These are phyloP conservation scores for Salix purpurea DNA, from an alignment of 345 rosid genomes.

Conservation along the genomic window DNA sequence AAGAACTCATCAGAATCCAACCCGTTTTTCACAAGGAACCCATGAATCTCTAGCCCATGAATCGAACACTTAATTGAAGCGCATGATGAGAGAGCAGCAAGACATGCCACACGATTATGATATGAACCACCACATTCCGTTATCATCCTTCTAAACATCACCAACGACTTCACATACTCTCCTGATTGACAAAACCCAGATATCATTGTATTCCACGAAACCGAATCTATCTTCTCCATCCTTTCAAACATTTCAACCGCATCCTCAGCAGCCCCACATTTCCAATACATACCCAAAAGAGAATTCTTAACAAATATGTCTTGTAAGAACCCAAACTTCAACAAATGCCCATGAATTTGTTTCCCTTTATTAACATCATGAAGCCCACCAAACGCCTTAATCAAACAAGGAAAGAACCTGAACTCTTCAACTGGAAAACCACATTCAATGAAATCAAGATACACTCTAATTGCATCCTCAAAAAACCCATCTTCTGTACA, in stretches of 20 bases:
- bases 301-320: conserved; percentile 35
- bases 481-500: conserved; percentile 27
- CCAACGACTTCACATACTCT: conserved; percentile 21
- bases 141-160: conserved; percentile 27
- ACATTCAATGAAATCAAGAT: conserved; percentile 30
- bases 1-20: conserved; percentile 31
- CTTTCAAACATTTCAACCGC: conserved; percentile 37
- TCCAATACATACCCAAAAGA: conserved; percentile 30
- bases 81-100: conserved; percentile 38
- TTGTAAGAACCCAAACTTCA: conserved; percentile 30
- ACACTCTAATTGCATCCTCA: conserved; percentile 32
- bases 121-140: conserved; percentile 12
- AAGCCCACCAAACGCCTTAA: conserved; percentile 40
- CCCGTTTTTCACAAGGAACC: conserved; percentile 30
- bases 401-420: conserved; percentile 35
- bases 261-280: conserved; percentile 18
- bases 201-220: conserved; percentile 46
- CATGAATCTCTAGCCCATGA: conserved; percentile 40
- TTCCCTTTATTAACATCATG: conserved; percentile 18
- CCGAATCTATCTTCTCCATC: conserved; percentile 31
- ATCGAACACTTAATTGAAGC: conserved; percentile 24
- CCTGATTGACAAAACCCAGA: conserved; percentile 30
- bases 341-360: conserved; percentile 40
- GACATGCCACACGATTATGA: conserved; percentile 27
- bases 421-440: conserved; percentile 28